Percentiles rank a stretch among this genome's conserved stretches.
These are phyloP conservation scores for Pichia sporocuriosa DNA, from an alignment of 805 yeast genomes.

Conservation along the genomic window DNA sequence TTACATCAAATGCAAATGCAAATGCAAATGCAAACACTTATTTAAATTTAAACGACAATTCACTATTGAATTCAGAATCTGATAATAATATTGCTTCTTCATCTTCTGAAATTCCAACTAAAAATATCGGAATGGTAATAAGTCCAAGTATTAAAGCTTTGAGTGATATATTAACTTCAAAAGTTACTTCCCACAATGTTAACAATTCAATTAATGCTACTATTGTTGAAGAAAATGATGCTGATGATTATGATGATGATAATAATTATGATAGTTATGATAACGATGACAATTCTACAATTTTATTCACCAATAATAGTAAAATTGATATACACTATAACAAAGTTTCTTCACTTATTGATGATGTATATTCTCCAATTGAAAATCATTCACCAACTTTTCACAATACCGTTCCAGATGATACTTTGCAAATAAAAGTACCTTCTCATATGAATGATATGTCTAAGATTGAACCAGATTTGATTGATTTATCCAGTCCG, in stretches of 20 bases:
- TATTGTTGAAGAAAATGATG: constrained; percentile 14
- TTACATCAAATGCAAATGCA: constrained; percentile 13
- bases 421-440: constrained; percentile 12
- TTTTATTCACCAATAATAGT: neutral
- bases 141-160: constrained; percentile 34
- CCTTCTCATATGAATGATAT: neutral
- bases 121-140: constrained; percentile 25
- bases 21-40: too few relatives aligned
- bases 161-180: constrained; percentile 27
- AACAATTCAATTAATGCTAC: neutral
- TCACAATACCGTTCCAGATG: constrained; percentile 26
- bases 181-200: constrained; percentile 11
- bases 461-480: constrained; percentile 18
- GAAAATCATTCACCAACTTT: constrained; percentile 18
- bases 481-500: constrained; percentile 28
- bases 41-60: too few relatives aligned
- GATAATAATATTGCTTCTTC: neutral
- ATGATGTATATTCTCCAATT: constrained; percentile 6
- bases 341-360: constrained; percentile 4
- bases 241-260: constrained; percentile 1
- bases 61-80: neutral
- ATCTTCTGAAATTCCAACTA: constrained; percentile 26
- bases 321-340: neutral
- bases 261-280: too few relatives aligned
- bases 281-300: constrained; percentile 1